Evolutionary conservation across 2,329 filamentous ascomycete species (phyloP).

Genomic region (Volutella citrinella): DNA sequence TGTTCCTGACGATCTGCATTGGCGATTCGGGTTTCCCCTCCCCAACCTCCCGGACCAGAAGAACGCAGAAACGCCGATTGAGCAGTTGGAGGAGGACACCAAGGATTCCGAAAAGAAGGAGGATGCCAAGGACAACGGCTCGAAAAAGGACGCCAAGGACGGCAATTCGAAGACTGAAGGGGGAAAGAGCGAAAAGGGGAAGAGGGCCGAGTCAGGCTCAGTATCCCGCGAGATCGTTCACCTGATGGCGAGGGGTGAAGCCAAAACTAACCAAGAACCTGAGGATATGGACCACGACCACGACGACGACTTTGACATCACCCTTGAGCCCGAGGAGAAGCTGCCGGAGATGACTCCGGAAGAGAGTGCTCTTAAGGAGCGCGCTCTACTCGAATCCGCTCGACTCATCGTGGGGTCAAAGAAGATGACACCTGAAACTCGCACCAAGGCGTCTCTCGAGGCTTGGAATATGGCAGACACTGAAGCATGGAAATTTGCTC

Average conservation of each 20-base stretch:
- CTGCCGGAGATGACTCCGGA: slow-evolving; percentile 36
- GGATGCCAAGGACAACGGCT: not conserved
- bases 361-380: slow-evolving; percentile 54
- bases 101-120: slow-evolving; percentile 27
- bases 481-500: slow-evolving; percentile 73
- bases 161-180: slow-evolving; percentile 12
- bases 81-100: slow-evolving; percentile 14
- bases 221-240: too few relatives aligned
- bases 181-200: slow-evolving; percentile 16
- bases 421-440: slow-evolving; percentile 41
- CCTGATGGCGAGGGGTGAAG: slow-evolving; percentile 1
- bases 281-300: slow-evolving; percentile 1
- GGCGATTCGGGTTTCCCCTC: slow-evolving; percentile 84
- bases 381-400: slow-evolving; percentile 45
- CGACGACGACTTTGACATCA: slow-evolving; percentile 8
- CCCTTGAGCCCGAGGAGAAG: slow-evolving; percentile 31
- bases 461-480: slow-evolving; percentile 70
- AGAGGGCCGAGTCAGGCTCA: slow-evolving; percentile 31
- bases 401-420: slow-evolving; percentile 50
- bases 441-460: slow-evolving; percentile 54
- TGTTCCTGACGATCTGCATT: slow-evolving; percentile 72
- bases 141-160: slow-evolving; percentile 41
- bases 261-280: slow-evolving; percentile 7
- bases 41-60: slow-evolving; percentile 50
- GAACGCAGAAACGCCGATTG: slow-evolving; percentile 29